Percentiles rank a stretch among this genome's conserved stretches.
Conservation (phyloP, 192 early-diverging fungal genomes). For the Backusella psychrophila region DNA sequence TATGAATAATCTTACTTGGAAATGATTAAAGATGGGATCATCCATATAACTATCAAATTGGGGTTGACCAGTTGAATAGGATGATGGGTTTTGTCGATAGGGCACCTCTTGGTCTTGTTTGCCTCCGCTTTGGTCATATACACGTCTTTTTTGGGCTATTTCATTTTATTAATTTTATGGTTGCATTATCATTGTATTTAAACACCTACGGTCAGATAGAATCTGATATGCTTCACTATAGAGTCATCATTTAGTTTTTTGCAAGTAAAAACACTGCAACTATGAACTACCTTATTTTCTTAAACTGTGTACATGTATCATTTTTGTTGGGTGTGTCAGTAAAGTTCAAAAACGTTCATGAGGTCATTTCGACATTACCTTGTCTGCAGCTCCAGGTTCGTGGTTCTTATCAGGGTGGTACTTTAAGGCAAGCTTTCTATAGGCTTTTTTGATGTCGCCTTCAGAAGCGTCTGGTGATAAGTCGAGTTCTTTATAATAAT, state of each 20-base stretch:
- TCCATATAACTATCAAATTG: background rate
- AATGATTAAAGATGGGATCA: conserved; percentile 12
- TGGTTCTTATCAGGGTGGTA: conserved; percentile 68
- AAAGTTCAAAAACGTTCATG: background rate
- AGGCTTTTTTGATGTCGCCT: conserved; percentile 74
- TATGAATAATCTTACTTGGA: conserved; percentile 17
- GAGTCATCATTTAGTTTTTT: background rate
- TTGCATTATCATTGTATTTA: background rate
- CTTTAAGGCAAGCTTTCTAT: conserved; percentile 67
- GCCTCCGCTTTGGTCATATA: conserved; percentile 27
- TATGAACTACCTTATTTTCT: conserved; percentile 18
- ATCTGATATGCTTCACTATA: conserved; percentile 38
- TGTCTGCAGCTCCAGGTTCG: conserved; percentile 21
- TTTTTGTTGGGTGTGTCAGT: too few species aligned
- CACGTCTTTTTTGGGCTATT: conserved; percentile 28
- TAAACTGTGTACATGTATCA: conserved; percentile 5
- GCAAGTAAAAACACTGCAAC: background rate
- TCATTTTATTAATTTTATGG: background rate
- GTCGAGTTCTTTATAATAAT: conserved; percentile 74
- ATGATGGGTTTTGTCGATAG: background rate
- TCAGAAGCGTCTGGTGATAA: conserved; percentile 55
- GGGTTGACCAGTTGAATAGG: background rate
- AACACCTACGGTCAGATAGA: conserved; percentile 33
- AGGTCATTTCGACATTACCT: conserved; percentile 13
- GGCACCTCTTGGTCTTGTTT: background rate